Evolutionary conservation across 345 rosid genomes (phyloP), one percentile per base, ranked within the genome.

Genomic region (Brassica cretica): DNA sequence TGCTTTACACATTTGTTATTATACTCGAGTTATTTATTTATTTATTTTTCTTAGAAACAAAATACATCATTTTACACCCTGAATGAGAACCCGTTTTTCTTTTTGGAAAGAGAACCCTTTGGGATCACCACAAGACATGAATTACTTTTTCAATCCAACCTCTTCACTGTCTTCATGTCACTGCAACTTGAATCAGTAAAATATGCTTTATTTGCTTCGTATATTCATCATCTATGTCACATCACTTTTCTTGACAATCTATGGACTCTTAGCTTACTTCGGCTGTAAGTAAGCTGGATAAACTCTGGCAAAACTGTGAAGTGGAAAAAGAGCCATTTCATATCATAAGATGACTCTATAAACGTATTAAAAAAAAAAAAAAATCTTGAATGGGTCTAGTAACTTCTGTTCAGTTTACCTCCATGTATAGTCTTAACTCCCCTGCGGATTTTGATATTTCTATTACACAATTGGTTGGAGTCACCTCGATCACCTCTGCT

Each of bases 361-460:
- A 29, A 66, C 4, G 32, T 0, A 27, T 27, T 64, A 44, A 19
- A 46, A 46, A 14, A 44, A 19, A 46, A 46, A 14, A 12, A 46
- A 0, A 8, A 78, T 35, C 15, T 62, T 68, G 53, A 64, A 69
- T 39, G 35, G 6, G 25, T 41, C 27, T 44, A 75, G 21, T 59
- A 71, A 60, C 12, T 4, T 39, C 6, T 70, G 11, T 58, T 56
- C 3, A 51, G 21, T 51, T 64, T 84, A 89, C 97, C 92, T 91
- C 88, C 74, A 84, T 85, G 81, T 91, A 94, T 27, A 82, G 64
- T 64, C 79, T 78, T 56, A 87, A 72, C 76, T 92, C 89, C 76
- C 93, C 97, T 56, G 87, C 90, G 33, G 93, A 82, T 85, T 91
- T 92, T 59, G 98, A 87, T 85, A 92, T 85, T 85, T 94, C 95